phyloP scores from a whole-genome alignment of 768 basidiomycete species.

The Suillus bovinus region DNA sequence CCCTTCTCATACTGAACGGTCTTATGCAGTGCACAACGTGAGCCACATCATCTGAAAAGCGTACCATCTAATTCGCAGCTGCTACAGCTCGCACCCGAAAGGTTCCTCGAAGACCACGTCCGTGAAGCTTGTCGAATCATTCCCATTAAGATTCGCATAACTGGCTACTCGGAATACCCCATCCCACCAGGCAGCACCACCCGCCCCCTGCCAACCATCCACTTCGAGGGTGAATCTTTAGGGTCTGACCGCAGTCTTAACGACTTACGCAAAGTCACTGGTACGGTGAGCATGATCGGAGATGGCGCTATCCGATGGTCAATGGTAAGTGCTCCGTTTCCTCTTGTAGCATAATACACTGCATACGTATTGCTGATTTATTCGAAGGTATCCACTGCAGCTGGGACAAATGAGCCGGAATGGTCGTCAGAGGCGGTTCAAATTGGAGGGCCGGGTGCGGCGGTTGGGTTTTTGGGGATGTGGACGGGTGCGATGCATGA shows the following conservation, averaged over 20 bases:
- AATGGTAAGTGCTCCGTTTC: slow-evolving; percentile 36
- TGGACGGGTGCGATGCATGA: slow-evolving; percentile 57
- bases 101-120: slow-evolving; percentile 32
- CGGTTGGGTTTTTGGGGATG: slow-evolving; percentile 51
- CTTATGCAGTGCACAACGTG: slow-evolving; percentile 41
- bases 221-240: slow-evolving; percentile 45
- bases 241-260: slow-evolving; percentile 37
- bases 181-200: slow-evolving; percentile 26
- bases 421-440: slow-evolving; percentile 62
- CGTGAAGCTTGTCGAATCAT: slow-evolving; percentile 55
- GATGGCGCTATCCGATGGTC: slow-evolving; percentile 55
- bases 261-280: slow-evolving; percentile 37
- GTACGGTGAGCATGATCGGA: slow-evolving; percentile 48
- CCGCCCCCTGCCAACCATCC: slow-evolving; percentile 49
- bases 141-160: slow-evolving; percentile 47
- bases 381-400: slow-evolving; percentile 33
- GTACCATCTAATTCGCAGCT: neutral
- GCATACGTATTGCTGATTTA: slow-evolving; percentile 1
- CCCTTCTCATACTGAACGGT: neutral
- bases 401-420: slow-evolving; percentile 36
- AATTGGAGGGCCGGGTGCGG: slow-evolving; percentile 54
- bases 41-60: neutral
- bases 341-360: neutral
- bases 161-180: slow-evolving; percentile 35
- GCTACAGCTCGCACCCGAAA: slow-evolving; percentile 23